Evolutionary conservation across 1,284 basidiomycete species (phyloP).

Genomic region (Trametes sp.): DNA sequence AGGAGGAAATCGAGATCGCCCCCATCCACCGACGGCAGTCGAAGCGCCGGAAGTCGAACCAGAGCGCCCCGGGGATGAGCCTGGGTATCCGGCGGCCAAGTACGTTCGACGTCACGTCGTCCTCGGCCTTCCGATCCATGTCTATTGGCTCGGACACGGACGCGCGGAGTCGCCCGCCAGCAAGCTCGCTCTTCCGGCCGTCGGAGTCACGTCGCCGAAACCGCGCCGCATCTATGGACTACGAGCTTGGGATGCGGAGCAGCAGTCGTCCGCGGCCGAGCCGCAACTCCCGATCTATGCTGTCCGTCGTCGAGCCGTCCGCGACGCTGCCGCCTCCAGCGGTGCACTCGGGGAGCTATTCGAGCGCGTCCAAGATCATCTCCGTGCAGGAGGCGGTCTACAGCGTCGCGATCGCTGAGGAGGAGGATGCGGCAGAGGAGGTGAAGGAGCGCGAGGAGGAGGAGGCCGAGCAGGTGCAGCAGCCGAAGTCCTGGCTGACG

Average conservation of each 20-base stretch:
- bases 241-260: conserved; percentile 50
- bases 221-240: conserved; percentile 44
- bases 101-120: conserved; percentile 30
- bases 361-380: conserved; percentile 33
- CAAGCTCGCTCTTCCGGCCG: conserved; percentile 47
- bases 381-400: conserved; percentile 67
- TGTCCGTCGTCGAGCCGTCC: conserved; percentile 49
- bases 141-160: conserved; percentile 34
- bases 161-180: conserved; percentile 27
- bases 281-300: conserved; percentile 46
- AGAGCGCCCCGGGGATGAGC: conserved; percentile 17
- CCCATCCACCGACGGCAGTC: conserved; percentile 46
- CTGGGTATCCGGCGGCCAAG: conserved; percentile 28
- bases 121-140: conserved; percentile 34
- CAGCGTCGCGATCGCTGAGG: conserved; percentile 72
- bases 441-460: conserved; percentile 57
- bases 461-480: conserved; percentile 55
- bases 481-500: conserved; percentile 62
- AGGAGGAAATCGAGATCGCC: conserved; percentile 53
- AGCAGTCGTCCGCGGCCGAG: conserved; percentile 29
- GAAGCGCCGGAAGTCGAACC: conserved; percentile 27
- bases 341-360: conserved; percentile 14
- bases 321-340: conserved; percentile 1
- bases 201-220: conserved; percentile 41
- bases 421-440: conserved; percentile 61